Percentiles rank a stretch among this genome's conserved stretches.
Evolutionary conservation across 192 early-diverging fungal species (phyloP).

Genomic region (Entomortierella beljakovae): DNA sequence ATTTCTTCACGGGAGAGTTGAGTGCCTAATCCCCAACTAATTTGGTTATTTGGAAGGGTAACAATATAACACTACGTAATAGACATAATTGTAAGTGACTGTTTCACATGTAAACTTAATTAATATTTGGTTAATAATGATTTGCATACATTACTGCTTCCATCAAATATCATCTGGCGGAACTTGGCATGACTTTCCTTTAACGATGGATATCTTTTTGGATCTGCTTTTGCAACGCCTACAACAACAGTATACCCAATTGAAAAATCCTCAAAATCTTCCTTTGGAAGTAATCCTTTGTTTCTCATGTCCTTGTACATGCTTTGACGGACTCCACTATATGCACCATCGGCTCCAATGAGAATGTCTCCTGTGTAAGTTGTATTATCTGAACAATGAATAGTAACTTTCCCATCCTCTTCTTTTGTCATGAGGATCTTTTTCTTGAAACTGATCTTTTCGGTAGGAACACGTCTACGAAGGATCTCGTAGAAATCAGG

Average conservation of each 20-base stretch:
- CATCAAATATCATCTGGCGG: not conserved
- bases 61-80: not conserved
- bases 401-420: not conserved
- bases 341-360: constrained; percentile 14
- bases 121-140: too few species aligned
- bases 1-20: not conserved
- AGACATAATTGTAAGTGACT: too few species aligned
- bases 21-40: not conserved
- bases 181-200: not conserved
- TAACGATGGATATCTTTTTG: constrained; percentile 1
- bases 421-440: not conserved
- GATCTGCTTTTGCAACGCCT: not conserved
- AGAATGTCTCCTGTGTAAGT: constrained; percentile 2
- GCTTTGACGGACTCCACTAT: not conserved
- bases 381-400: constrained; percentile 5
- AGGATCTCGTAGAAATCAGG: constrained; percentile 1
- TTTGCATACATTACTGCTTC: not conserved
- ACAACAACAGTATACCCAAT: not conserved
- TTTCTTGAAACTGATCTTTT: constrained; percentile 12
- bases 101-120: not conserved
- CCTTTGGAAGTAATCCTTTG: not conserved
- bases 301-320: not conserved
- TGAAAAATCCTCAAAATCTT: not conserved
- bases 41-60: not conserved
- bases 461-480: not conserved